These are phyloP conservation scores for Pseudogymnoascus sp. DNA, from an alignment of 2,329 filamentous ascomycete genomes.

Conservation along the genomic window DNA sequence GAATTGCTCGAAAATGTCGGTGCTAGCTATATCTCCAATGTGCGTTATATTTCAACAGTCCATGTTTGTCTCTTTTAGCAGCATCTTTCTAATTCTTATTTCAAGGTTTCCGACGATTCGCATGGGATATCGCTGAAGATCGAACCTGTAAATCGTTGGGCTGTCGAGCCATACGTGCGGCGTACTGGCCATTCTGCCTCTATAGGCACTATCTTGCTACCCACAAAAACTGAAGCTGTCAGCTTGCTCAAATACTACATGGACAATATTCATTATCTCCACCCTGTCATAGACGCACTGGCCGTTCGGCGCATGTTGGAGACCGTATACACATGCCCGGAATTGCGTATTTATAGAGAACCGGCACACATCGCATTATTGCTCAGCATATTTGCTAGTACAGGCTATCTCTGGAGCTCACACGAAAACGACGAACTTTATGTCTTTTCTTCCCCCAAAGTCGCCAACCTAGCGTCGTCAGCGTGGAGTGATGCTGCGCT, in stretches of 20 bases:
- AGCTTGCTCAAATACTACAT: neutral
- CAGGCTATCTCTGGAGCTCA: neutral
- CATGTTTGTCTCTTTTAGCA: neutral
- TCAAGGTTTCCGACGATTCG: constrained; percentile 2
- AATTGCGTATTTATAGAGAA: neutral
- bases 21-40: neutral
- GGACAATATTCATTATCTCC: neutral
- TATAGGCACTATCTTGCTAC: neutral
- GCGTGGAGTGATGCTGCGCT: constrained; percentile 28
- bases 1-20: neutral
- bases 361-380: neutral
- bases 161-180: neutral
- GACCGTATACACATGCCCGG: neutral
- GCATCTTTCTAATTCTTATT: neutral
- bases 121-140: constrained; percentile 1
- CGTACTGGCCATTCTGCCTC: neutral
- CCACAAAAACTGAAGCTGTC: neutral
- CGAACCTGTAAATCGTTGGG: neutral
- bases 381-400: neutral
- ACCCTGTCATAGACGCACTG: neutral
- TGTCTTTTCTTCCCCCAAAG: constrained; percentile 9
- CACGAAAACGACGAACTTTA: neutral
- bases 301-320: neutral
- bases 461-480: constrained; percentile 26
- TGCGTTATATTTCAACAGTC: neutral